Conservation (phyloP, 2,329 filamentous ascomycete species). For the Ophiosphaerella korrae region DNA sequence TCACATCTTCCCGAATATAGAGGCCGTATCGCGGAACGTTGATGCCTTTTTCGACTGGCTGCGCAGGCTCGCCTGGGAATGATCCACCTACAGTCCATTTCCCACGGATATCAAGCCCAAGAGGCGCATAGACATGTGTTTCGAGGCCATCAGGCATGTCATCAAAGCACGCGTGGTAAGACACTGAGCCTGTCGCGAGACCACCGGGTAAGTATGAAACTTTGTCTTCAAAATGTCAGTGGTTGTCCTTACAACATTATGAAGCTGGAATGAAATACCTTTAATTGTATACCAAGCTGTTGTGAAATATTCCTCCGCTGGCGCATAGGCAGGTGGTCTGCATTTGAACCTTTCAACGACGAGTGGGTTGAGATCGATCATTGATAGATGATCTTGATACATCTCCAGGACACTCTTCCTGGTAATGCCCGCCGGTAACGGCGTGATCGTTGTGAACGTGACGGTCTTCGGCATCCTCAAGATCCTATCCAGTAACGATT, state of each 20-base stretch:
- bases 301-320: slow-evolving; percentile 72
- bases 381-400: slow-evolving; percentile 76
- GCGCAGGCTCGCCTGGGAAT: slow-evolving; percentile 70
- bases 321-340: slow-evolving; percentile 68
- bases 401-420: slow-evolving; percentile 74
- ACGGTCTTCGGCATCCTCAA: slow-evolving; percentile 68
- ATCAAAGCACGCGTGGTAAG: slow-evolving; percentile 81
- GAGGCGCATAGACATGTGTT: slow-evolving; percentile 82
- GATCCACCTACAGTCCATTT: slow-evolving; percentile 79
- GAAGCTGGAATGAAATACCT: slow-evolving; percentile 25
- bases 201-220: slow-evolving; percentile 75
- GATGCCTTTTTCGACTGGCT: slow-evolving; percentile 69
- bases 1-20: slow-evolving; percentile 84
- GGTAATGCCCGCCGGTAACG: slow-evolving; percentile 70
- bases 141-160: slow-evolving; percentile 74
- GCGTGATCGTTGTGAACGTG: slow-evolving; percentile 78
- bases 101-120: slow-evolving; percentile 77
- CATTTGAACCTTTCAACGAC: slow-evolving; percentile 74
- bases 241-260: background rate
- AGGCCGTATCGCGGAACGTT: slow-evolving; percentile 70
- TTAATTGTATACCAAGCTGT: slow-evolving; percentile 68
- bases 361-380: slow-evolving; percentile 88
- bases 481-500: background rate
- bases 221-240: slow-evolving; percentile 58
- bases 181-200: slow-evolving; percentile 68